A percentile compares a stretch with the other conserved stretches of the same genome.
Conservation (phyloP, 257 asterid genomes). For the Solanum bukasovii region DNA sequence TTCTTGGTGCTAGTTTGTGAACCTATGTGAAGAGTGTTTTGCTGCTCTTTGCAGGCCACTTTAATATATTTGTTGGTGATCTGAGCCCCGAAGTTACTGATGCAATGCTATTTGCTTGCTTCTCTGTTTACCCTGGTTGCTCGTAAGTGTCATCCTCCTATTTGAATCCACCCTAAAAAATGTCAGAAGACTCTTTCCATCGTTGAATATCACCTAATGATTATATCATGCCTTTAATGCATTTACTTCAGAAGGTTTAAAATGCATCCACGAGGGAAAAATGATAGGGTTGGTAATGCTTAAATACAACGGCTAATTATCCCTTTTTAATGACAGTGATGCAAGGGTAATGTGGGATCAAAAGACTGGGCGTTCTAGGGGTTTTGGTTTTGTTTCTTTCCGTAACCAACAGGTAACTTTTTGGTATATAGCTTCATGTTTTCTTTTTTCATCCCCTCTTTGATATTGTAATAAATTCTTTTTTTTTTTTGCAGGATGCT, state of each 20-base stretch:
- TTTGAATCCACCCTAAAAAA: background rate
- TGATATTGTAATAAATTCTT: background rate
- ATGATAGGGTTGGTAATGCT: background rate
- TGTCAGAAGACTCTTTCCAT: background rate
- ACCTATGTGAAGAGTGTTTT: background rate
- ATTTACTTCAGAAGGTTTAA: background rate
- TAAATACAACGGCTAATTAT: background rate
- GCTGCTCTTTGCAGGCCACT: constrained; percentile 47
- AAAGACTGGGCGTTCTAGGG: constrained; percentile 93
- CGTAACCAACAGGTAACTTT: constrained; percentile 67
- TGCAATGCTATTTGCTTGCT: constrained; percentile 75
- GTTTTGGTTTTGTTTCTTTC: constrained; percentile 93
- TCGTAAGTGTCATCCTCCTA: constrained; percentile 48
- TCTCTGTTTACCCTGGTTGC: constrained; percentile 70
- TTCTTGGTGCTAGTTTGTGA: background rate
- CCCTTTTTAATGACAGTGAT: constrained; percentile 39
- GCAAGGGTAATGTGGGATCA: constrained; percentile 99
- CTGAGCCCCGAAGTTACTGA: constrained; percentile 95
- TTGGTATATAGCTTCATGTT: background rate
- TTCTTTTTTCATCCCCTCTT: background rate
- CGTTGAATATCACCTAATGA: background rate
- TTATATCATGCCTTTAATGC: background rate
- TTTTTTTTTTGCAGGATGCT: constrained; percentile 60
- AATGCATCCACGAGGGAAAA: background rate
- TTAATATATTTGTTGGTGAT: constrained; percentile 88